Evolutionary conservation across 225 moss, liverwort and hornwort genomes (phyloP), one percentile per base, ranked within the genome.

Genomic region (Ulota crispa): DNA sequence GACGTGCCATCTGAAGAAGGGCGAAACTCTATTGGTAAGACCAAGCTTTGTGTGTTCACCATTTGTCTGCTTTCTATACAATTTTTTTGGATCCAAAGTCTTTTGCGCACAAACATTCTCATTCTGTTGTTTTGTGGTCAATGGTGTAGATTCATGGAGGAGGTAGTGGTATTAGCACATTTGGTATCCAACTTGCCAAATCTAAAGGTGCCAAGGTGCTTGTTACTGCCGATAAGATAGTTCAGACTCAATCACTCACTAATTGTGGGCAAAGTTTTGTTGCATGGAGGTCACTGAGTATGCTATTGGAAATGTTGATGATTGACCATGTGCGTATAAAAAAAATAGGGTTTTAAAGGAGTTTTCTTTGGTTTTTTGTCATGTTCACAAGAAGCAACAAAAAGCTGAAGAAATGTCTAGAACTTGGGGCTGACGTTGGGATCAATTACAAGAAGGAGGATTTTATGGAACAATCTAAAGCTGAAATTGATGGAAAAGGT

Each of bases 81-180:
- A n/a, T 0, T 13, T 70, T 59, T 34, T 18, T 54, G 21, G 21
- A 64, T 14, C 21, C 57, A 24, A 37, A 42, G 16, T 16, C 9
- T 78, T 73, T n/a, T 4, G 15, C 75, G 4, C 32, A 43, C 21
- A 13, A 41, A 14, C 15, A 19, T 69, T 45, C 64, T 55, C 32
- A 28, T 42, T 72, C 20, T 7, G 34, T 36, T 57, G 13, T 19
- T 28, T 57, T 59, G 69, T 45, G 68, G 41, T 64, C 30, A 59
- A 9, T 13, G 28, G 66, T 78, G 45, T 81, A 88, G 92, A 79
- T 92, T 54, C 95, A 95, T 50, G 95, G 93, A 57, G 95, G 95
- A 34, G 91, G 93, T 24, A 95, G 93, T 73, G 95, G 93, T 23
- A 95, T 95, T 72, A 93, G 95, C 75, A 89, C 90, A 68, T 93